phyloP scores from a whole-genome alignment of 805 yeast genomes.

The Grigorovia yakushimaensis region DNA sequence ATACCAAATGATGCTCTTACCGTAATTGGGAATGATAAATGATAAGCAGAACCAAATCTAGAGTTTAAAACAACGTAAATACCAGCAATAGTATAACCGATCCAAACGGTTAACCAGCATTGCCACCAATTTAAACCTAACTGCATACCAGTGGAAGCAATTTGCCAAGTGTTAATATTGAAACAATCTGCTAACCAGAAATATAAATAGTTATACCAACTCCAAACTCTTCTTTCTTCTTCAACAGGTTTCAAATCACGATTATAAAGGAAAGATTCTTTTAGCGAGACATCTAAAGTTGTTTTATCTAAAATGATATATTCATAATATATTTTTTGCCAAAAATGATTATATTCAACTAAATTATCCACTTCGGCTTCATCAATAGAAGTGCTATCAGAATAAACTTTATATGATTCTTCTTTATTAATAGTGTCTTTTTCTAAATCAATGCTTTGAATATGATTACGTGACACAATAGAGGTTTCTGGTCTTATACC shows the following conservation, averaged over 20 bases:
- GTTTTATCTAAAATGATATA: conserved; percentile 7
- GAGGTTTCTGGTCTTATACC: conserved; percentile 3
- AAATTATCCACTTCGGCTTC: background rate
- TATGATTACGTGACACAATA: conserved; percentile 1
- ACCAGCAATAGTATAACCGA: conserved; percentile 70
- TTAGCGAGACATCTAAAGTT: conserved; percentile 26
- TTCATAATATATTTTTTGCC: conserved; percentile 7
- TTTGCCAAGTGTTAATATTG: conserved; percentile 87
- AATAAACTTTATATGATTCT: background rate
- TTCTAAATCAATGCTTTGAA: background rate
- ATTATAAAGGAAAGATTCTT: conserved; percentile 51
- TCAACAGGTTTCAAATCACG: conserved; percentile 77
- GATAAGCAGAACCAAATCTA: conserved; percentile 73
- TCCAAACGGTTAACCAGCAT: conserved; percentile 82
- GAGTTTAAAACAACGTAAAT: conserved; percentile 59
- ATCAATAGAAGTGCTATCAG: background rate
- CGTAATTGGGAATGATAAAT: conserved; percentile 77
- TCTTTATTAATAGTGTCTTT: background rate
- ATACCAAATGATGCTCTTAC: conserved; percentile 79
- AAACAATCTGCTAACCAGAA: conserved; percentile 89
- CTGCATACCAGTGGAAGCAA: conserved; percentile 76
- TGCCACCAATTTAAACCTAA: conserved; percentile 88
- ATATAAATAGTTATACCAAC: conserved; percentile 69
- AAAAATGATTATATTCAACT: conserved; percentile 1
- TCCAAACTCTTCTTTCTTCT: conserved; percentile 64